Conservation (phyloP, 2,329 filamentous ascomycete species). For the Ophiocordyceps robertsii region DNA sequence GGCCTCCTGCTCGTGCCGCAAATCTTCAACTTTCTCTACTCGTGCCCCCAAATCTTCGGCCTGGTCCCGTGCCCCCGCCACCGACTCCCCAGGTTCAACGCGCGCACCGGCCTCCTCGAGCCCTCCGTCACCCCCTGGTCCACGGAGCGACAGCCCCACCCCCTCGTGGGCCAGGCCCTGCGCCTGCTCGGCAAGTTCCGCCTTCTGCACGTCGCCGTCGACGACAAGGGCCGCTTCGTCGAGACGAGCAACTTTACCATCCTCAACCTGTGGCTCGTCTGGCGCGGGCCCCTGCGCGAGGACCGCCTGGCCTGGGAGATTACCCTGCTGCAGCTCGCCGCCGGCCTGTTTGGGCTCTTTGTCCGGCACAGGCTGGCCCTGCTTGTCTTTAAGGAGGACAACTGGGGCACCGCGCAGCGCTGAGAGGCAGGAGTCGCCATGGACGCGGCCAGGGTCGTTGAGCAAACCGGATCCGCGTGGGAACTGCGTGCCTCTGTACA, state of each 20-base stretch:
- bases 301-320: constrained; percentile 71
- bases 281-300: constrained; percentile 84
- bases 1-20: constrained; percentile 84
- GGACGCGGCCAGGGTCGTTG: background rate
- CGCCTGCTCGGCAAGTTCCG: constrained; percentile 54
- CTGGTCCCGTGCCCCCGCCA: constrained; percentile 87
- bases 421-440: constrained; percentile 3
- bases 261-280: constrained; percentile 91
- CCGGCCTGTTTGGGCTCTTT: constrained; percentile 74
- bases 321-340: constrained; percentile 59
- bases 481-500: no score
- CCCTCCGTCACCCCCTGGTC: constrained; percentile 70
- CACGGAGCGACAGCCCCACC: constrained; percentile 51
- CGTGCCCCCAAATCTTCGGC: constrained; percentile 78
- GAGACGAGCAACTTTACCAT: constrained; percentile 87
- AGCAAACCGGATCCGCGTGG: no score
- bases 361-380: constrained; percentile 75
- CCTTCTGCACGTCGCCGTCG: constrained; percentile 53
- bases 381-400: constrained; percentile 83
- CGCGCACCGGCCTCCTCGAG: constrained; percentile 71
- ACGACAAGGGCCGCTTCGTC: constrained; percentile 55
- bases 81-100: constrained; percentile 79
- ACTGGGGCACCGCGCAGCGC: constrained; percentile 35
- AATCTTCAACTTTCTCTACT: constrained; percentile 94
- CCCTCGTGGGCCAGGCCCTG: constrained; percentile 47